phyloP scores from a whole-genome alignment of 2,329 filamentous ascomycete species.

The Dryadomyces quercivorus region DNA sequence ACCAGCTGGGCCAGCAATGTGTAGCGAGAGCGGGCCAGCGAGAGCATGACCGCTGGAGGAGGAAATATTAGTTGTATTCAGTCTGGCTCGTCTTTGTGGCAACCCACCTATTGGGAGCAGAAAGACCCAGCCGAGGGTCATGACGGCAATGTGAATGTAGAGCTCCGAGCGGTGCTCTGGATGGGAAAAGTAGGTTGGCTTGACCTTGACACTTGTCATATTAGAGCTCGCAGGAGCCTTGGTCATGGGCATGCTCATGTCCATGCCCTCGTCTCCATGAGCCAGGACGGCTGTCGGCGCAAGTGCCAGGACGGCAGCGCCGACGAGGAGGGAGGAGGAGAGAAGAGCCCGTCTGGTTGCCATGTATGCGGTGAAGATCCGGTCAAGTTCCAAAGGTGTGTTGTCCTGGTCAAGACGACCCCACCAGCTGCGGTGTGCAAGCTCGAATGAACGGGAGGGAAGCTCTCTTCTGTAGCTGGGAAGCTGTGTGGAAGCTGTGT shows the following conservation, averaged over 20 bases:
- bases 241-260: constrained; percentile 10
- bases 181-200: constrained; percentile 48
- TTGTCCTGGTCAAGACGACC: not conserved
- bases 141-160: constrained; percentile 57
- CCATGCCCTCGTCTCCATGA: constrained; percentile 16
- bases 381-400: not conserved
- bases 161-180: constrained; percentile 42
- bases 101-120: constrained; percentile 57
- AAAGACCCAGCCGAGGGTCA: constrained; percentile 61
- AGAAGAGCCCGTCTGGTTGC: constrained; percentile 5
- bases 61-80: no score
- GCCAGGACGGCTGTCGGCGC: constrained; percentile 16
- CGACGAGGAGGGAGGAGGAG: constrained; percentile 9
- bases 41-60: constrained; percentile 66
- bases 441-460: not conserved
- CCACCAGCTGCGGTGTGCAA: not conserved
- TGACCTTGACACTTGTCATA: constrained; percentile 19
- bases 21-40: constrained; percentile 65
- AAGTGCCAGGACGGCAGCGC: constrained; percentile 15
- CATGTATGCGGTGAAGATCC: constrained; percentile 4
- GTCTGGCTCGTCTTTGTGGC: no score
- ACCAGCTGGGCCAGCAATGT: constrained; percentile 56
- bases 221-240: not conserved
- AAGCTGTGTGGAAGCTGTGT: not conserved
- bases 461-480: not conserved